These are phyloP conservation scores for Fusarium camptoceras DNA, from an alignment of 2,329 filamentous ascomycete species.

Conservation along the genomic window DNA sequence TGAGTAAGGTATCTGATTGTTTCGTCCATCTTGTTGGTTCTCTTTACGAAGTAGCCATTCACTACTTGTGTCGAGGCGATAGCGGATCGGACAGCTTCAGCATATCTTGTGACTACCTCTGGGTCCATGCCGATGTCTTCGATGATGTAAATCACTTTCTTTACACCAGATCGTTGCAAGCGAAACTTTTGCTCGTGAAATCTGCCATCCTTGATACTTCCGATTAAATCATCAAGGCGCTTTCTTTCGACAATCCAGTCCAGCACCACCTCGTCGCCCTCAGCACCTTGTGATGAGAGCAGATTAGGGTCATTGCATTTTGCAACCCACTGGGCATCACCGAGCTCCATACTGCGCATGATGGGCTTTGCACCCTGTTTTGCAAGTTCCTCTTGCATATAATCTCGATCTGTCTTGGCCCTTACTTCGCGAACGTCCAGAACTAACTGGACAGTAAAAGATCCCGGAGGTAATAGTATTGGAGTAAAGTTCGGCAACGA, in stretches of 20 bases:
- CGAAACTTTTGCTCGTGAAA: constrained; percentile 90
- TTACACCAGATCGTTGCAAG: constrained; percentile 76
- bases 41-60: constrained; percentile 82
- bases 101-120: constrained; percentile 65
- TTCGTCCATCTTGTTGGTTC: constrained; percentile 80
- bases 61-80: constrained; percentile 83
- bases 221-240: constrained; percentile 81
- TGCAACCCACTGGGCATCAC: constrained; percentile 84
- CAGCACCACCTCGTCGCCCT: constrained; percentile 77
- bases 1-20: constrained; percentile 79
- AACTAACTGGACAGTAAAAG: constrained; percentile 78
- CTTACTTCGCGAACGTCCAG: constrained; percentile 82
- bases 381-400: constrained; percentile 77
- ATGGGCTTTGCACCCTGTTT: constrained; percentile 74
- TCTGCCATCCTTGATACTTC: constrained; percentile 83
- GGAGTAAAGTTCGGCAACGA: constrained; percentile 65
- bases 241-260: constrained; percentile 88
- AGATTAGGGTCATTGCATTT: constrained; percentile 72
- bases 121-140: constrained; percentile 76
- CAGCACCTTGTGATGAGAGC: constrained; percentile 66
- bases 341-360: constrained; percentile 76
- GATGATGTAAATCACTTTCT: constrained; percentile 81
- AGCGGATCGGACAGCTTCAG: constrained; percentile 76
- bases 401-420: constrained; percentile 78
- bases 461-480: constrained; percentile 70